These are phyloP conservation scores for Penicillium egyptiacum DNA, from an alignment of 495 filamentous ascomycete species.

Conservation along the genomic window DNA sequence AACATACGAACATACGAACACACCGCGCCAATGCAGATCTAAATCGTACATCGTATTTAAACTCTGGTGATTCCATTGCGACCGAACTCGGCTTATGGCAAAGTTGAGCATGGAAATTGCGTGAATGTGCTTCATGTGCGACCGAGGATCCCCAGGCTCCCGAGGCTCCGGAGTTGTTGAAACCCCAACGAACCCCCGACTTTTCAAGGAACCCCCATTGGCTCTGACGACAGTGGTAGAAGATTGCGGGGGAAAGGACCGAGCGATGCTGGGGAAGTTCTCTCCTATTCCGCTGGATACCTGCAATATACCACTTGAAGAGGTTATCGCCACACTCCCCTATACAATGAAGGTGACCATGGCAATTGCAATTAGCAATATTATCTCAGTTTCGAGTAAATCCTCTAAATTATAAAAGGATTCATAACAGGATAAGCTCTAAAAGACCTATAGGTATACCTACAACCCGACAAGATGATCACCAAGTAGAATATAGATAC, in stretches of 20 bases:
- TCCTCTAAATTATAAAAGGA: too few relatives aligned
- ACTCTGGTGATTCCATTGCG: background rate
- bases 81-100: background rate
- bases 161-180: conserved; percentile 4
- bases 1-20: background rate
- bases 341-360: background rate
- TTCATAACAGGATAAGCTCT: background rate
- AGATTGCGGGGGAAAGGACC: conserved; percentile 6
- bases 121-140: conserved; percentile 8
- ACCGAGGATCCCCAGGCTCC: background rate
- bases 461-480: background rate
- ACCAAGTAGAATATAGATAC: background rate
- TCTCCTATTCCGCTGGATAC: background rate
- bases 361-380: background rate
- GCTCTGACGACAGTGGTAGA: background rate
- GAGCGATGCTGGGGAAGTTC: conserved; percentile 4
- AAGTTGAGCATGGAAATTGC: background rate
- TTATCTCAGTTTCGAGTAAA: background rate
- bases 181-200: background rate
- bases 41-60: background rate
- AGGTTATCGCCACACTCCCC: too few relatives aligned
- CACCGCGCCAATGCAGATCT: background rate
- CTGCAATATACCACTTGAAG: background rate
- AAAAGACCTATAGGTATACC: background rate
- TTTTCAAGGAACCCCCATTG: background rate